These are phyloP conservation scores for Cicer judaicum DNA, from an alignment of 306 rosid genomes.

Conservation along the genomic window DNA sequence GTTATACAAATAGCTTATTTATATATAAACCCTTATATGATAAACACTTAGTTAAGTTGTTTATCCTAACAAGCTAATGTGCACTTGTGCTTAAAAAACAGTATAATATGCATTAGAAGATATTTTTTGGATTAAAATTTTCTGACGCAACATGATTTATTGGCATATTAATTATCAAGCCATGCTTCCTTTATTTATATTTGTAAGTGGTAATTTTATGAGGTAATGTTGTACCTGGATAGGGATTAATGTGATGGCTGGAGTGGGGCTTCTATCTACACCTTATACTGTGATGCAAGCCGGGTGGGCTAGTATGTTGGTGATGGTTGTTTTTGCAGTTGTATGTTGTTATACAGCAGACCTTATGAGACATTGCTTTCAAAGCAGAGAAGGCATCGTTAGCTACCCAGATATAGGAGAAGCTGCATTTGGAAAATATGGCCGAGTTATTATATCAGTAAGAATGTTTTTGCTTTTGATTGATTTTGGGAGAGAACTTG, in stretches of 20 bases:
- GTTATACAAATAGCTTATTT: no score
- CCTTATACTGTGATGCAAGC: slow-evolving; percentile 74
- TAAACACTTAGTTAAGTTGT: no score
- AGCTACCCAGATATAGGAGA: slow-evolving; percentile 85
- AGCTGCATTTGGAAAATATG: slow-evolving; percentile 86
- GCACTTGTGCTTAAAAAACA: background rate
- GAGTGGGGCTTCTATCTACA: slow-evolving; percentile 81
- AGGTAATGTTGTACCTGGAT: slow-evolving; percentile 39
- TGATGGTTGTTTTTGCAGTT: slow-evolving; percentile 67
- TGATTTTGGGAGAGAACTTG: background rate
- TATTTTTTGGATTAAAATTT: background rate
- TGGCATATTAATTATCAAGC: background rate
- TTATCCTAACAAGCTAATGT: background rate
- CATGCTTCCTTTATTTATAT: background rate
- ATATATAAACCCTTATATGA: no score
- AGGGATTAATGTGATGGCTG: slow-evolving; percentile 86
- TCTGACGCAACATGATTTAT: background rate
- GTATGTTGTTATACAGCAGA: slow-evolving; percentile 83
- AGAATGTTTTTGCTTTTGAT: slow-evolving; percentile 33
- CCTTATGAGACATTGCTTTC: slow-evolving; percentile 77
- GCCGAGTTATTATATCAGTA: slow-evolving; percentile 71
- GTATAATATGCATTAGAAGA: background rate
- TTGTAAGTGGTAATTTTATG: slow-evolving; percentile 25
- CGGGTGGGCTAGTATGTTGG: slow-evolving; percentile 77
- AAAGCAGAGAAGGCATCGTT: slow-evolving; percentile 67